Base-by-base conservation (phyloP, 2,329 filamentous ascomycete genomes). In the Xylaria arbuscula region DNA sequence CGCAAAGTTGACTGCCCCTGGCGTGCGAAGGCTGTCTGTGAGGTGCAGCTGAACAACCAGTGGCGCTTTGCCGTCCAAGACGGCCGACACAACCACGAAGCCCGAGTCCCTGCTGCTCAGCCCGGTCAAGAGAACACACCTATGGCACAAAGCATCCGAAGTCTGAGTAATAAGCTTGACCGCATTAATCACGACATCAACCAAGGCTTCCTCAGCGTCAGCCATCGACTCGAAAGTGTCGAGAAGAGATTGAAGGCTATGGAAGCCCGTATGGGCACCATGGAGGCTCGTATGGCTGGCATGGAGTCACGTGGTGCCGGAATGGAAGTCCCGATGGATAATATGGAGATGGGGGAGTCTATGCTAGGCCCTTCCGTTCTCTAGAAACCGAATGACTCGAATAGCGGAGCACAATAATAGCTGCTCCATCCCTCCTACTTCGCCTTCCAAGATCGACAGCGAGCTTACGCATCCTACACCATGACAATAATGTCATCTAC, bases 1-100 rank as follows among this genome's bases (percentile, higher is more conserved):
- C 86, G 87, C 76, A 89, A 89, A 79, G 86, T 89, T 64, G 87
- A 89, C 76, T 89, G 87, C 65, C 87, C 87, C 11, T 89, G 88
- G 81, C 85, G 87, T 61, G 87, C 87, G 64, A 89, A 89, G 80
- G 87, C 87, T 28, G 87, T 89, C 24, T 89, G 87, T 70, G 87
- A 89, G 75, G 87, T 89, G 7, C 87, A 88, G 76, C 81, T 89
- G 11, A 85, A 85, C 50, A 88, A 89, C 69, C 87, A 89, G 77
- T 89, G 87, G 87, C 86, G 87, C n/a, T 89, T 89, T 70, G 85
- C 85, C 8, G 84, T 89, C 11, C 87, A 89, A 68, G 86, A 88
- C 65, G 77, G 83, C n/a, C 82, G 86, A 15, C 87, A 89, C 75
- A 89, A 89, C 76, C 87, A 89, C 75, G 87, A 89, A 72, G 85